Evolutionary conservation across 2,329 filamentous ascomycete genomes (phyloP).

Genomic region (Fusarium euwallaceae): DNA sequence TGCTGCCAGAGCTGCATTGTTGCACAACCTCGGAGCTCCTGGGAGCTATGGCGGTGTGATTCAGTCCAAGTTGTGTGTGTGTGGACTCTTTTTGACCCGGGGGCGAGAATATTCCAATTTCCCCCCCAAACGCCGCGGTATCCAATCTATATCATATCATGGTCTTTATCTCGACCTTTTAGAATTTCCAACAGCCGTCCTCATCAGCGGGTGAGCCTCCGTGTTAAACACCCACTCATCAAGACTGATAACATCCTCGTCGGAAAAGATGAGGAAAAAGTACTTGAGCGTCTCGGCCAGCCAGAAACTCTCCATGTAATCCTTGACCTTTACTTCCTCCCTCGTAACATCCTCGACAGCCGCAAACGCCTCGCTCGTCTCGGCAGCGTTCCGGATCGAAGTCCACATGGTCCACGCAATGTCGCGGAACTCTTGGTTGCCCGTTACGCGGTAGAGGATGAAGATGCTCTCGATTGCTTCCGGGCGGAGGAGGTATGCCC

Average conservation of each 20-base stretch:
- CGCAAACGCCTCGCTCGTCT: conserved; percentile 71
- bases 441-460: conserved; percentile 81
- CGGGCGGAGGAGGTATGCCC: conserved; percentile 33
- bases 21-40: neutral
- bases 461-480: conserved; percentile 86
- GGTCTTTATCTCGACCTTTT: neutral
- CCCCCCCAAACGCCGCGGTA: neutral
- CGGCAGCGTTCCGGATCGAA: conserved; percentile 70
- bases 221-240: conserved; percentile 77
- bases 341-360: conserved; percentile 74
- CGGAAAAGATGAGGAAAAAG: conserved; percentile 79
- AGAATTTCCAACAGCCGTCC: conserved; percentile 24
- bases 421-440: conserved; percentile 73
- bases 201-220: conserved; percentile 62
- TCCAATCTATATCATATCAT: neutral
- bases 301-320: conserved; percentile 81
- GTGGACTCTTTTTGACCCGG: neutral
- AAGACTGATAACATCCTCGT: conserved; percentile 71
- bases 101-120: neutral
- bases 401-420: conserved; percentile 82
- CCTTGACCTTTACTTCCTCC: conserved; percentile 59
- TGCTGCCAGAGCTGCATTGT: neutral
- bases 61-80: neutral
- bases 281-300: conserved; percentile 82
- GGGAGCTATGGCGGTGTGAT: neutral